phyloP scores from a whole-genome alignment of 768 basidiomycete species.

The Tricholoma terreum region DNA sequence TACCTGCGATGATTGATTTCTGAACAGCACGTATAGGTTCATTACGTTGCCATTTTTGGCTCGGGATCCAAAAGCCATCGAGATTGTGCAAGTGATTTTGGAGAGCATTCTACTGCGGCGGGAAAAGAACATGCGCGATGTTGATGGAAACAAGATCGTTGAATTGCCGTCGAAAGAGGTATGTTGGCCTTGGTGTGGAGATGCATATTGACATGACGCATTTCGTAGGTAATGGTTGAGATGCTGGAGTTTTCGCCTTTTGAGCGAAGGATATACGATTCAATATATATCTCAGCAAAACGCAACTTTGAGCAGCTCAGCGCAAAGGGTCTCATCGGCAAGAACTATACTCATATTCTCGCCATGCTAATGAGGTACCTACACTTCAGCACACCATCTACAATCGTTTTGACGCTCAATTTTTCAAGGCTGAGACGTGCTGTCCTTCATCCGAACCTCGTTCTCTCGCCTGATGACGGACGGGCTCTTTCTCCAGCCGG shows the following conservation, averaged over 20 bases:
- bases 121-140: constrained; percentile 91
- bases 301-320: constrained; percentile 75
- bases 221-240: constrained; percentile 58
- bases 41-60: constrained; percentile 90
- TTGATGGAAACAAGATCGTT: constrained; percentile 83
- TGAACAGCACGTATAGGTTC: constrained; percentile 50
- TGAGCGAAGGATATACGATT: constrained; percentile 88
- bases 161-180: constrained; percentile 87
- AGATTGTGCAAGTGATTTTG: constrained; percentile 92
- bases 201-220: not conserved
- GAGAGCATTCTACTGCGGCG: constrained; percentile 84
- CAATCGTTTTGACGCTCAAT: not conserved
- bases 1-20: not conserved
- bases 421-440: constrained; percentile 58
- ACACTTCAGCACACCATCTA: not conserved
- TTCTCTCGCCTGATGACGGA: constrained; percentile 52
- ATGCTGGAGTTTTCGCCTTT: constrained; percentile 74
- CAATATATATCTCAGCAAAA: constrained; percentile 78
- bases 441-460: constrained; percentile 86
- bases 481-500: constrained; percentile 33
- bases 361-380: constrained; percentile 91
- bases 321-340: constrained; percentile 73
- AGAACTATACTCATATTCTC: constrained; percentile 84
- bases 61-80: constrained; percentile 88
- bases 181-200: constrained; percentile 1